phyloP scores from a whole-genome alignment of 345 rosid species.

The Populus simonii region DNA sequence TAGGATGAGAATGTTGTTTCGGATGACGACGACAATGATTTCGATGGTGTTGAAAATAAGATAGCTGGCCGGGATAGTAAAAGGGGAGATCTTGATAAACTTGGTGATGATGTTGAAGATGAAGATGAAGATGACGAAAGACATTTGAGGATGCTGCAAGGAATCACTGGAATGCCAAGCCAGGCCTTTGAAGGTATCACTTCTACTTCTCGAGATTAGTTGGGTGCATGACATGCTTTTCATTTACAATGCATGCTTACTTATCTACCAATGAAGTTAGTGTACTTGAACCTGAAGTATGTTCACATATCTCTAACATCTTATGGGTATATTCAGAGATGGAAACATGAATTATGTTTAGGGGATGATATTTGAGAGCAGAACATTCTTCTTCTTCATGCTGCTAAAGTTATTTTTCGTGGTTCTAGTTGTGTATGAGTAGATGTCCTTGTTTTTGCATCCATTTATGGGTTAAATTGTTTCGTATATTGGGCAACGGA shows the following conservation, averaged over 20 bases:
- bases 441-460: not conserved
- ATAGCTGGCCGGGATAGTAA: not conserved
- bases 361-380: not conserved
- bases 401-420: not conserved
- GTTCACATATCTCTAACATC: not conserved
- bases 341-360: not conserved
- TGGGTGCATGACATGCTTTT: not conserved
- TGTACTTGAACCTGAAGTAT: not conserved
- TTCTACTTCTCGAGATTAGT: not conserved
- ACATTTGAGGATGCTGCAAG: slow-evolving; percentile 75
- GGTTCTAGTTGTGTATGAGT: not conserved
- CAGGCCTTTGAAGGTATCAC: slow-evolving; percentile 69
- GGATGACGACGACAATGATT: slow-evolving; percentile 20
- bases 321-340: not conserved
- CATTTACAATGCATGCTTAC: not conserved
- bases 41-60: slow-evolving; percentile 3
- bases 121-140: slow-evolving; percentile 47
- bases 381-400: not conserved
- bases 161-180: slow-evolving; percentile 75
- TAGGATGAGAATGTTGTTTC: slow-evolving; percentile 65
- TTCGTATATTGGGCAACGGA: not conserved
- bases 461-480: not conserved
- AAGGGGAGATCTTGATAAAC: not conserved
- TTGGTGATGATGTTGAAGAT: slow-evolving; percentile 33
- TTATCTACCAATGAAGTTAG: not conserved